Percentiles rank a stretch among this genome's conserved stretches.
Conservation (phyloP, 805 yeast genomes). For the Zygoascus flipseniorum region DNA sequence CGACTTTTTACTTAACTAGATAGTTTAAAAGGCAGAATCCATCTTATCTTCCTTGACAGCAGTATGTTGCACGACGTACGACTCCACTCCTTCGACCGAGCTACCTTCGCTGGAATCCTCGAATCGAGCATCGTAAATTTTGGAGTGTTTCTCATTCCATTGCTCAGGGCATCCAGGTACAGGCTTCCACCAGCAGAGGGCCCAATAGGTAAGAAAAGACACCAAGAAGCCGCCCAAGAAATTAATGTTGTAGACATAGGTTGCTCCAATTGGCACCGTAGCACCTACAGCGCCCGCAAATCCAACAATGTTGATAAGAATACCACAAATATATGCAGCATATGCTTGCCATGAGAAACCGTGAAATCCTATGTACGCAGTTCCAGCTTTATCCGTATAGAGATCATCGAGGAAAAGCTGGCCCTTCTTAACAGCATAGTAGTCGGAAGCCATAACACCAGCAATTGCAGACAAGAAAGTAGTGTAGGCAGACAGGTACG, state of each 20-base stretch:
- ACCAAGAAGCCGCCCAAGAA: slow-evolving; percentile 68
- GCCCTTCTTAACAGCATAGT: slow-evolving; percentile 67
- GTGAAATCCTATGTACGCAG: slow-evolving; percentile 51
- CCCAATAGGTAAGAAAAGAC: slow-evolving; percentile 47
- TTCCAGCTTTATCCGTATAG: slow-evolving; percentile 40
- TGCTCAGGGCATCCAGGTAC: slow-evolving; percentile 11
- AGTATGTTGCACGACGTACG: neutral
- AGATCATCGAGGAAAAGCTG: slow-evolving; percentile 54
- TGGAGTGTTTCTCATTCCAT: slow-evolving; percentile 11
- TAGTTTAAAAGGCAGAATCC: neutral
- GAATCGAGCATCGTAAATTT: slow-evolving; percentile 6
- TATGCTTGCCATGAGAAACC: slow-evolving; percentile 84
- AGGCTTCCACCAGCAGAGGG: slow-evolving; percentile 31
- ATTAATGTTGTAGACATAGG: slow-evolving; percentile 60
- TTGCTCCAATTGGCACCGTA: slow-evolving; percentile 75
- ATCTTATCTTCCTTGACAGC: neutral
- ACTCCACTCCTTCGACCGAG: neutral
- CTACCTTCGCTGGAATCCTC: slow-evolving; percentile 1
- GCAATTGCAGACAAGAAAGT: slow-evolving; percentile 79
- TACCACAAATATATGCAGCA: slow-evolving; percentile 71
- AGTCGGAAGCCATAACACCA: slow-evolving; percentile 58
- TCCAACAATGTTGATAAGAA: slow-evolving; percentile 77
- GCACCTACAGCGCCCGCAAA: slow-evolving; percentile 73
- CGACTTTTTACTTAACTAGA: neutral
- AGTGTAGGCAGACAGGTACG: slow-evolving; percentile 72